Evolutionary conservation across 225 moss, liverwort and hornwort species (phyloP), one percentile per base, ranked within the genome.

Genomic region (Thuidium tamariscinum): DNA sequence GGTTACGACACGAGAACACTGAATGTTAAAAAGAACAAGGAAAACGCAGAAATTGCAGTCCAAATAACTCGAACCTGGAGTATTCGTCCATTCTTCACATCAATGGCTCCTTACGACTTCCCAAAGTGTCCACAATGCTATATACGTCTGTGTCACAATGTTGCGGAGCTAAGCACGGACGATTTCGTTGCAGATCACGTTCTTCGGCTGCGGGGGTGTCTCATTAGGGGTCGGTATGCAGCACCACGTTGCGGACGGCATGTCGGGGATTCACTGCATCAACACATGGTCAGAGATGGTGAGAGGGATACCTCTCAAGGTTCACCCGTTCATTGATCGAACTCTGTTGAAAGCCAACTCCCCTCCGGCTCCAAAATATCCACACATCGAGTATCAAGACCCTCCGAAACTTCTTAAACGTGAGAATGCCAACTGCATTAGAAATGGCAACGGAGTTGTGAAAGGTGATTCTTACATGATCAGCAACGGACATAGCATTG

Each of bases 211-310:
- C 57, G 99, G 99, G 14, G 96, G 97, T 52, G 96, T 90, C 18
- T 88, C 97, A 2, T 86, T 99, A 7, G 99, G 99, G 61, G 99
- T 99, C 5, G 99, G 99, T 66, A 96, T 99, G 97, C 97, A 99
- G 71, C 99, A 99, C 77, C 96, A 95, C 52, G 65, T 97, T 27
- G 97, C 99, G 21, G 99, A 99, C 61, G 99, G 99, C 36, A 95
- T 95, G 96, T 96, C 99, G 2, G 99, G 99, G n/a, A 93, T 97
- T 60, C 96, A 99, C 83, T 99, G 91, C 88, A 94, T 99, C 84
- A 99, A 99, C 87, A 93, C 95, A 15, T 95, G 97, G 84, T 92
- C 99, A 29, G 94, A 93, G 87, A 92, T 93, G 87, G 93, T 94
- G 16, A 90, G 96, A 74, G 97, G 95, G 15, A 92, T 93, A 44